phyloP scores from a whole-genome alignment of 1,284 basidiomycete species.

The Cryptococcus deneoformans region DNA sequence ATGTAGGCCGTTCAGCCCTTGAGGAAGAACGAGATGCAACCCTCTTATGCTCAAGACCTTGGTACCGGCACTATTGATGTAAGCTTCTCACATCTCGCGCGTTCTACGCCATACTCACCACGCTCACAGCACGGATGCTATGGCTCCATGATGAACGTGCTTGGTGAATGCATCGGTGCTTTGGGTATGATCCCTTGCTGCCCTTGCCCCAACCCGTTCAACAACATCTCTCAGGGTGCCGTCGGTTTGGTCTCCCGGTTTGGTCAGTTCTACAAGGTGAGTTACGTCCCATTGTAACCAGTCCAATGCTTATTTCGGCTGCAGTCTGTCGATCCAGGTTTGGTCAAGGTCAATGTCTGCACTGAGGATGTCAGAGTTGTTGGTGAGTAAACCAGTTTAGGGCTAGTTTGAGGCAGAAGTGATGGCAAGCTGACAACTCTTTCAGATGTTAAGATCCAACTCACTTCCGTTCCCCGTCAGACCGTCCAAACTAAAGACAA shows the following conservation, averaged over 20 bases:
- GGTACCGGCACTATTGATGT: constrained; percentile 55
- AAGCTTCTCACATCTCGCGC: constrained; percentile 47
- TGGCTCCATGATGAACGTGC: constrained; percentile 69
- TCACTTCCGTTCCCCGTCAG: constrained; percentile 80
- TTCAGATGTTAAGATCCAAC: constrained; percentile 87
- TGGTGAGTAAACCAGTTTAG: constrained; percentile 18
- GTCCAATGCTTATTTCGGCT: neutral
- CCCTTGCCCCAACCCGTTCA: constrained; percentile 59
- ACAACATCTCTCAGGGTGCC: constrained; percentile 64
- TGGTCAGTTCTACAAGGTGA: constrained; percentile 82
- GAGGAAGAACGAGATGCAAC: constrained; percentile 51
- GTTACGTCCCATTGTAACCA: neutral
- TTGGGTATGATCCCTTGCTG: constrained; percentile 72
- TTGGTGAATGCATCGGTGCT: constrained; percentile 39
- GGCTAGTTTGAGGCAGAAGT: neutral
- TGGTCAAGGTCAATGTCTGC: constrained; percentile 90
- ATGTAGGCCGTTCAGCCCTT: constrained; percentile 47
- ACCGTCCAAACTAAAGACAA: constrained; percentile 71
- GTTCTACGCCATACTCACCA: neutral
- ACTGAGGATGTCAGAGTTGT: constrained; percentile 74
- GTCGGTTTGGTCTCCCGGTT: constrained; percentile 90
- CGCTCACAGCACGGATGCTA: constrained; percentile 74
- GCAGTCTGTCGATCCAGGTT: constrained; percentile 80
- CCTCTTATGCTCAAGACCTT: constrained; percentile 84
- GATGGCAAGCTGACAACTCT: neutral